Evolutionary conservation across 2,329 filamentous ascomycete species (phyloP).

Genomic region (Colletotrichum brevisporum): DNA sequence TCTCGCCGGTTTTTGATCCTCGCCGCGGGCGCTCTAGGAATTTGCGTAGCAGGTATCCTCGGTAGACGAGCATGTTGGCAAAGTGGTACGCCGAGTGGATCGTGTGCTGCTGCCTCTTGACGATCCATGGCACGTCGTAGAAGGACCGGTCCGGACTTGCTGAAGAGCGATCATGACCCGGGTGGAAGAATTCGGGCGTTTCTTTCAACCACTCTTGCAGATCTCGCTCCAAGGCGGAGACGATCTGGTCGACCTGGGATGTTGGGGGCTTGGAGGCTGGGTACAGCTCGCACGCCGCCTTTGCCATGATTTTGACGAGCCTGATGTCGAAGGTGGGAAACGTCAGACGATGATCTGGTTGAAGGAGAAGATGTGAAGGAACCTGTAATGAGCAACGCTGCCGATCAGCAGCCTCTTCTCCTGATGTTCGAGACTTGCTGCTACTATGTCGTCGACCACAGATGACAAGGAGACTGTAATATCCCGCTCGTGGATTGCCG

Average conservation of each 20-base stretch:
- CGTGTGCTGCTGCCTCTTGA: not conserved
- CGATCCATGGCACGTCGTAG: not conserved
- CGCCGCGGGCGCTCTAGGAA: not conserved
- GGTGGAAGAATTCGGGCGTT: not conserved
- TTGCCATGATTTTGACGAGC: not conserved
- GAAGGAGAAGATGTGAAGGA: no score
- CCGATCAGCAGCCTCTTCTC: not conserved
- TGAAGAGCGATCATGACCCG: not conserved
- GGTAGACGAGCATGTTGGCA: conserved; percentile 3
- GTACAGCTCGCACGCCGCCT: not conserved
- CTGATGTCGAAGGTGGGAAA: not conserved
- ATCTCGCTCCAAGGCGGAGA: not conserved
- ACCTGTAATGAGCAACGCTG: not conserved
- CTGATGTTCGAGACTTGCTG: not conserved
- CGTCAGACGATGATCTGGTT: no score
- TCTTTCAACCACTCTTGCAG: not conserved
- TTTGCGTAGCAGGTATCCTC: not conserved
- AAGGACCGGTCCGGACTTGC: not conserved
- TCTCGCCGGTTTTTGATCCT: not conserved
- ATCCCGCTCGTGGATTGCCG: not conserved
- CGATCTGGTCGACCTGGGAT: not conserved
- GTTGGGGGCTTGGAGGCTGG: not conserved
- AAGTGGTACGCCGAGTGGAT: not conserved
- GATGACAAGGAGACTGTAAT: not conserved
- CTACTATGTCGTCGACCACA: not conserved